Evolutionary conservation across 148 eudicot species (phyloP).

Genomic region (Fagopyrum tataricum): DNA sequence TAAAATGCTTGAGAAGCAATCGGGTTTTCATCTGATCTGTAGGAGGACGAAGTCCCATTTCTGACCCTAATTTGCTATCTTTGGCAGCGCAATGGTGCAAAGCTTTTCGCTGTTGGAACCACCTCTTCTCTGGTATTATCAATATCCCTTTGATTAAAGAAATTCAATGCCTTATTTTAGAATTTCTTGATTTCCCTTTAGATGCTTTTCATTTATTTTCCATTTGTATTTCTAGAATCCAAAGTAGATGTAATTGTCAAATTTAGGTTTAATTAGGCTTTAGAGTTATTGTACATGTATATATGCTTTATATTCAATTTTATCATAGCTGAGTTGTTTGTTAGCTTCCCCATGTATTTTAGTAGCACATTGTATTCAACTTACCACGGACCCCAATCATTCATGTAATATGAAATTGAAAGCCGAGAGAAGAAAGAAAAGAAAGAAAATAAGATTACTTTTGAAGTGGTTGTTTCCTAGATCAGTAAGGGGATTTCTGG

Average conservation of each 20-base stretch:
- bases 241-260: background rate
- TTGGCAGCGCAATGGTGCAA: conserved; percentile 80
- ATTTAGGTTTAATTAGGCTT: background rate
- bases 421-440: background rate
- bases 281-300: background rate
- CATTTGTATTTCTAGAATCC: background rate
- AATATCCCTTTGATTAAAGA: background rate
- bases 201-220: background rate
- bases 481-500: background rate
- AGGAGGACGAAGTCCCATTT: background rate
- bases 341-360: too few species aligned
- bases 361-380: background rate
- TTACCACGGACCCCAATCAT: background rate
- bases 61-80: conserved; percentile 1
- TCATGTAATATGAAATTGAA: background rate
- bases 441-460: background rate
- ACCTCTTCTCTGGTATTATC: conserved; percentile 71
- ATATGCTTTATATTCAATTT: background rate
- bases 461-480: background rate
- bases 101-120: conserved; percentile 94
- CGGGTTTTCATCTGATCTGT: background rate
- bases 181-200: background rate
- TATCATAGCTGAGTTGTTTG: background rate
- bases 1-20: background rate
- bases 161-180: background rate